Evolutionary conservation across 805 yeast species (phyloP).

Genomic region (Saccharomycopsis sp.): DNA sequence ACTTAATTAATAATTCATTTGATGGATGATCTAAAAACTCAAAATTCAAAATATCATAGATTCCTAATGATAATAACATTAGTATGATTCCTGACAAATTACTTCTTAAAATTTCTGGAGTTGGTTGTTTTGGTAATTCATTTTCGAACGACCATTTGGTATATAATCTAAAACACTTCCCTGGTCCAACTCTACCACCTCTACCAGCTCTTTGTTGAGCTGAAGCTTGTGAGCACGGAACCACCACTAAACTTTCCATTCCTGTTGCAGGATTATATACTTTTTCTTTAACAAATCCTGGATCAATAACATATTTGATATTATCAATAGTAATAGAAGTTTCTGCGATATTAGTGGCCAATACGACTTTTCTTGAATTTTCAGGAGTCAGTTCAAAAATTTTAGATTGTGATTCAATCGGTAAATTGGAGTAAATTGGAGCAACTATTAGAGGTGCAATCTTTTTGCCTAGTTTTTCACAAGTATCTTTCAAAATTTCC

Average conservation of each 20-base stretch:
- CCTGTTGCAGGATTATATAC: slow-evolving; percentile 81
- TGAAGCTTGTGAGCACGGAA: slow-evolving; percentile 88
- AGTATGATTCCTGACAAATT: slow-evolving; percentile 71
- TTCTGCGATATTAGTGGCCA: slow-evolving; percentile 96
- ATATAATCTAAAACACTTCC: slow-evolving; percentile 82
- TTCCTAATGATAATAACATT: slow-evolving; percentile 71
- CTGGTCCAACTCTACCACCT: slow-evolving; percentile 97
- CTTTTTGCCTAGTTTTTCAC: slow-evolving; percentile 47
- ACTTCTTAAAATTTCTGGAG: slow-evolving; percentile 87
- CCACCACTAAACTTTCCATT: slow-evolving; percentile 76
- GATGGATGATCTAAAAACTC: slow-evolving; percentile 92
- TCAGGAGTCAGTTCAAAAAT: slow-evolving; percentile 86
- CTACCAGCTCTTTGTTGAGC: slow-evolving; percentile 97
- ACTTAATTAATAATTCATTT: slow-evolving; percentile 55
- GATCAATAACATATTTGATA: slow-evolving; percentile 87
- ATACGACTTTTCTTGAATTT: slow-evolving; percentile 69
- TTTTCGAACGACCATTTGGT: slow-evolving; percentile 74
- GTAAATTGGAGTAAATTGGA: slow-evolving; percentile 87
- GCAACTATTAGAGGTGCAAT: slow-evolving; percentile 58
- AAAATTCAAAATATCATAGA: slow-evolving; percentile 69
- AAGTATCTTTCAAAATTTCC: slow-evolving; percentile 58
- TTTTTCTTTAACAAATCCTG: slow-evolving; percentile 90
- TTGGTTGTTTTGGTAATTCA: slow-evolving; percentile 70
- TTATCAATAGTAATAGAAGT: slow-evolving; percentile 95
- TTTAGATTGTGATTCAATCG: slow-evolving; percentile 68